Conservation (phyloP, 371 early-diverging fungal species). For the Mortierella sp. region DNA sequence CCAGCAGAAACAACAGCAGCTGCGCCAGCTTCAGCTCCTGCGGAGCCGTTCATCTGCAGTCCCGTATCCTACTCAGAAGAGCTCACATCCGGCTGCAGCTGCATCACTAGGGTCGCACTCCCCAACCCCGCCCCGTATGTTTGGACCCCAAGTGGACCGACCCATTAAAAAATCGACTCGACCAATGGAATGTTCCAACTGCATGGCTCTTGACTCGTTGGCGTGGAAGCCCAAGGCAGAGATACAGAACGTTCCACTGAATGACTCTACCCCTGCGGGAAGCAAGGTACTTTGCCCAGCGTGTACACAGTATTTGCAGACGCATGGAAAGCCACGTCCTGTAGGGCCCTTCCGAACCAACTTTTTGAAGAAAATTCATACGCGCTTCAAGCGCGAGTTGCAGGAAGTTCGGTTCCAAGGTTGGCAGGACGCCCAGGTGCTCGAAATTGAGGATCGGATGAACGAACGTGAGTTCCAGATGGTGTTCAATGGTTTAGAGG, state of each 20-base stretch:
- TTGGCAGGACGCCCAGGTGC: slow-evolving; percentile 54
- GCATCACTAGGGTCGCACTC: slow-evolving; percentile 37
- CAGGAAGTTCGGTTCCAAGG: slow-evolving; percentile 54
- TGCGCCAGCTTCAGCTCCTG: slow-evolving; percentile 39
- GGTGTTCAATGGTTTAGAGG: slow-evolving; percentile 47
- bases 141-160: slow-evolving; percentile 46
- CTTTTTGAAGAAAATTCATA: slow-evolving; percentile 48
- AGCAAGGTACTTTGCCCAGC: slow-evolving; percentile 38
- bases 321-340: slow-evolving; percentile 41
- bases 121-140: slow-evolving; percentile 46
- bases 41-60: slow-evolving; percentile 19
- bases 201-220: slow-evolving; percentile 47
- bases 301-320: slow-evolving; percentile 34
- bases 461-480: slow-evolving; percentile 44
- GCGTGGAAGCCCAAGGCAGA: slow-evolving; percentile 29
- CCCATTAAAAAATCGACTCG: slow-evolving; percentile 41
- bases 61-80: slow-evolving; percentile 24
- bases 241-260: not conserved
- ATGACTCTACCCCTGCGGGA: slow-evolving; percentile 1
- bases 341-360: slow-evolving; percentile 43
- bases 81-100: not conserved
- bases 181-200: slow-evolving; percentile 48
- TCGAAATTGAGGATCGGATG: slow-evolving; percentile 53
- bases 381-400: slow-evolving; percentile 46
- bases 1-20: slow-evolving; percentile 46